Evolutionary conservation across 1,139 yeast genomes (phyloP).

Genomic region (Taphrina flavorubra): DNA sequence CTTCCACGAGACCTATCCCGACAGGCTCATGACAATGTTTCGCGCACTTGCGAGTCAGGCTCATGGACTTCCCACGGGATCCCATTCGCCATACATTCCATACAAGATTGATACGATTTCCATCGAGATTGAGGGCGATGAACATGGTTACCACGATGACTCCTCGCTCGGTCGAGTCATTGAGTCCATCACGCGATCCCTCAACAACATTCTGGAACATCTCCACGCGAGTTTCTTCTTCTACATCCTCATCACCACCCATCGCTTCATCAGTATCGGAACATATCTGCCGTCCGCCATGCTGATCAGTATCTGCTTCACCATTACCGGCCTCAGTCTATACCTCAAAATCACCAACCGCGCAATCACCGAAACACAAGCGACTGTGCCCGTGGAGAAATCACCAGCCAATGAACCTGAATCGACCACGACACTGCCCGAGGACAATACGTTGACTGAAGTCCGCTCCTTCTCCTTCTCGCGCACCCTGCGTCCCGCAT

Average conservation of each 20-base stretch:
- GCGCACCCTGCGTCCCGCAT: conserved; percentile 19
- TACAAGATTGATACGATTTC: conserved; percentile 78
- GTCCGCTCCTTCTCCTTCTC: conserved; percentile 5
- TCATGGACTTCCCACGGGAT: conserved; percentile 57
- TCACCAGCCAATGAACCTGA: too few species aligned
- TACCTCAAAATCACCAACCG: conserved; percentile 20
- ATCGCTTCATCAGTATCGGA: conserved; percentile 86
- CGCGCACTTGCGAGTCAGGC: conserved; percentile 72
- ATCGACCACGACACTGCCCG: conserved; percentile 4
- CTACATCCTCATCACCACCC: conserved; percentile 79
- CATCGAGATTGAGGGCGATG: conserved; percentile 65
- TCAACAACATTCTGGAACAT: conserved; percentile 89
- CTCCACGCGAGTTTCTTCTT: conserved; percentile 97
- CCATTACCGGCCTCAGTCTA: conserved; percentile 67
- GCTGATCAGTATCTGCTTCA: conserved; percentile 70
- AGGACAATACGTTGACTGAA: conserved; percentile 22
- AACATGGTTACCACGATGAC: conserved; percentile 60
- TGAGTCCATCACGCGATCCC: conserved; percentile 85
- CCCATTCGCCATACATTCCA: conserved; percentile 41
- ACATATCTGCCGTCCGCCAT: conserved; percentile 90
- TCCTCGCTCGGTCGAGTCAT: conserved; percentile 90
- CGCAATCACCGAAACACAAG: background rate
- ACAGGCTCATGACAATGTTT: conserved; percentile 64
- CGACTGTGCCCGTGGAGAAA: background rate
- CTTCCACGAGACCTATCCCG: conserved; percentile 52